Base-by-base conservation (phyloP, 108 stramenopile genomes). In the Pseudonitzschia pungens region DNA sequence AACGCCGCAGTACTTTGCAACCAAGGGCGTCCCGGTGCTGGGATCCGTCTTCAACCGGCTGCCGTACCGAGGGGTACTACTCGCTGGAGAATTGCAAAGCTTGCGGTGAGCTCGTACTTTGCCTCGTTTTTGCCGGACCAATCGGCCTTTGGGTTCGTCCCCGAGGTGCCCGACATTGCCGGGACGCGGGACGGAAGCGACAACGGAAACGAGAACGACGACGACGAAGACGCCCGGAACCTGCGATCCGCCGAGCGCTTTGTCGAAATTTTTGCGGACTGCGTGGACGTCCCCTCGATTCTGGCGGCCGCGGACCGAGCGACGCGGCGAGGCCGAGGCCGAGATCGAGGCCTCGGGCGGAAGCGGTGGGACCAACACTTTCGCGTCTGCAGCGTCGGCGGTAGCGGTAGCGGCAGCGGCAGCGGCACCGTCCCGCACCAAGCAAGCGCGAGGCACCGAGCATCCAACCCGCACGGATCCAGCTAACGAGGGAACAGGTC, bases 1-100 rank as follows among this genome's bases (percentile, higher is more conserved):
- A 97, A 97, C 77, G 96, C 96, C 31, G 86, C 87, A n/a, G 6
- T 99, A 96, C 57, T 98, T 99, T 77, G 73, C 91, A 56, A 53
- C 71, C 48, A 60, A 45, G 33, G 45, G 86, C 43, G 88, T 97
- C 7, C 86, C 85, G 24, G 96, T 97, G 14, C 58, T 97, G 29
- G 96, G 96, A 33, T 91, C 86, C 14, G 77, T 97, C 64, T 97
- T 97, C 84, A 97, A 95, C 74, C 90, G 91, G 66, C 51, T 97
- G 22, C 72, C 80, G n/a, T 41, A 56, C 77, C 48, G 91, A 92
- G 24, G 93, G 92, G 22, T 97, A 81, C 69, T 97, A 97, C 74
- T 90, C 92, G 0, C 75, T 94, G 48, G 89, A 90, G 16, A 91
- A 91, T 54, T 93, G 92, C 73, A 81, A 81, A 65, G 67, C 71